Evolutionary conservation across 169 alveolate genomes (phyloP), one percentile per base, ranked within the genome.

Genomic region (Plasmodium gaboni): DNA sequence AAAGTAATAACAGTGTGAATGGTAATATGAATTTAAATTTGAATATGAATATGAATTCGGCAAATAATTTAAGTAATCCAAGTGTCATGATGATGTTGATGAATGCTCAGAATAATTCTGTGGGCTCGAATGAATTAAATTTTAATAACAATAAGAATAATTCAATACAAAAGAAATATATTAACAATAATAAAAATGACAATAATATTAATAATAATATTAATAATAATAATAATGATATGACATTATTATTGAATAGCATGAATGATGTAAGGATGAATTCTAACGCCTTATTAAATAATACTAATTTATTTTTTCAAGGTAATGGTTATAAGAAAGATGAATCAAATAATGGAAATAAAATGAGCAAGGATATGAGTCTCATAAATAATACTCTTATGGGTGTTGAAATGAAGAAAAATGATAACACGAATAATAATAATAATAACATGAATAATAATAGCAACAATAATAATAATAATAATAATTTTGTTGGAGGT

Each of bases 131-230:
- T 5, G 69, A 60, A 19, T 5, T 17, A 7, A 24, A 24, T 60
- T 60, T 19, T 60, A 60, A 60, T 24, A 60, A 60, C 15, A n/a
- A 19, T 7, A 60, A 60, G n/a, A 60, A 60, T 60, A 61, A 24
- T 24, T 2, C 10, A 10, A 10, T 32, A 44, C 86, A 72, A 44
- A 72, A 50, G 38, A 72, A 72, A 60, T 72, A 55, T 28, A 12
- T 72, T 28, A 60, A 60, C 6, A 73, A 73, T 46, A 51, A 73
- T 55, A 55, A 9, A 48, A n/a, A 22, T 19, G 10, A 60, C 55
- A 59, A 55, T 15, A 26, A 61, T 0, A 24, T 6, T 0, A 32
- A 51, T 46, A 32, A 15, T 13, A 73, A 12, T 53, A n/a, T 1
- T 38, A 4, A 13, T 17, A 42, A 55, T 26, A 9, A 73, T 15